Base-by-base conservation (phyloP, 106 monocot genomes). In the Dioscorea alata region DNA sequence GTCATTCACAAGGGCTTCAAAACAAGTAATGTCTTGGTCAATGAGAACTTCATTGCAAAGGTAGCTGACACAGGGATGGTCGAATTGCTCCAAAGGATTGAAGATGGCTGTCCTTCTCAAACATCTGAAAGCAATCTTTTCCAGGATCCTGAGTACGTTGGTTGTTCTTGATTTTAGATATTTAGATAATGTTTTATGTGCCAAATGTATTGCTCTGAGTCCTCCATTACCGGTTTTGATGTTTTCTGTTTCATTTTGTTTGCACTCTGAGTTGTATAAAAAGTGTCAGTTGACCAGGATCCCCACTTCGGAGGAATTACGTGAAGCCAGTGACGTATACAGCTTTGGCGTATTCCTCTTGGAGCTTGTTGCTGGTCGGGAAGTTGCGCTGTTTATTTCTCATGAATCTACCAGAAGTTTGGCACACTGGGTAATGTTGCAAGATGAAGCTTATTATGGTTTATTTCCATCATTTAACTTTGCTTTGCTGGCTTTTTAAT, bases 31-130 rank as follows among this genome's bases (percentile, higher is more conserved):
- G 90, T 90, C 22, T 74, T 90, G 78, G 90, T 90, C 56, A 83
- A 90, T 71, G 90, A 90, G 63, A 90, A 87, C 63, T 91, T 87
- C 67, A 91, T 87, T 64, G 83, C 87, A 48, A 91, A 91, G 62
- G 90, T 91, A 65, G 84, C 86, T 35, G 87, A 87, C 79, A 83
- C 81, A 35, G 90, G 90, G 0, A 51, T 90, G 21, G 49, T 68
- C 65, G 71, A 33, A 34, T 69, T 90, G 74, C 72, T 81, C 54
- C 73, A 69, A 68, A 65, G 79, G 54, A 71, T 65, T 22, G 85
- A 77, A 50, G 72, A 72, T 20, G 66, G 23, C 8, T 59, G 73
- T 17, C 69, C 84, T 57, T 80, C 85, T 48, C 74, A 68, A 68
- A 50, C 64, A 72, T 60, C 57, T 20, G 50, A 14, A 8, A 34